Evolutionary conservation across 192 early-diverging fungal genomes (phyloP).

Genomic region (Kappamyces sp.): DNA sequence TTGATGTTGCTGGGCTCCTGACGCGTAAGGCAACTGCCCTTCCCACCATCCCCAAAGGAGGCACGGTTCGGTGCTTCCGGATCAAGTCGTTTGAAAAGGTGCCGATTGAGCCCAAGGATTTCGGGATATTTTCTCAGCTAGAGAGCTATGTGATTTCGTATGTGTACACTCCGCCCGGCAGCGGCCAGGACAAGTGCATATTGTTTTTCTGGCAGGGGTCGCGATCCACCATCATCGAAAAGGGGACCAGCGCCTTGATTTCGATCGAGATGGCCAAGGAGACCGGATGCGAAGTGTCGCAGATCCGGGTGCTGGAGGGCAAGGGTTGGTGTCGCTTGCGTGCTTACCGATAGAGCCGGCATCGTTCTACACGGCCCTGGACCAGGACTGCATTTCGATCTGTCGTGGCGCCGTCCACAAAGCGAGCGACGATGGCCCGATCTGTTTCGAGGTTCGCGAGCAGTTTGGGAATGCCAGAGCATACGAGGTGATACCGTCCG

Average conservation of each 20-base stretch:
- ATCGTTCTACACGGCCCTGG: no score
- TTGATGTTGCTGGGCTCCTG: constrained; percentile 20
- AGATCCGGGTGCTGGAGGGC: constrained; percentile 29
- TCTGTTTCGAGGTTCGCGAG: no score
- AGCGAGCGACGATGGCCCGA: no score
- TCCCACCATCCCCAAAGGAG: not conserved
- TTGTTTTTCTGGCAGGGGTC: constrained; percentile 41
- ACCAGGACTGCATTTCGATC: no score
- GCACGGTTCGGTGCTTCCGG: not conserved
- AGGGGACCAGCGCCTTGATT: constrained; percentile 33
- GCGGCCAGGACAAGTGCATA: constrained; percentile 25
- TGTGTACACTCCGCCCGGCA: constrained; percentile 17
- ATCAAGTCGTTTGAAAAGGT: constrained; percentile 23
- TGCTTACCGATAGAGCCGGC: no score
- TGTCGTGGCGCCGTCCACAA: no score
- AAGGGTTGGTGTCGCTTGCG: constrained; percentile 23
- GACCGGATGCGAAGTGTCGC: constrained; percentile 22
- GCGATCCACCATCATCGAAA: constrained; percentile 23
- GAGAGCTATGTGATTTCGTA: constrained; percentile 34
- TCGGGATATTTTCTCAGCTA: constrained; percentile 14
- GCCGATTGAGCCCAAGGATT: not conserved
- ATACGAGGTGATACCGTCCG: no score
- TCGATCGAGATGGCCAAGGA: constrained; percentile 29
- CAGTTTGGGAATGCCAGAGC: no score
- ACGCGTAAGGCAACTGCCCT: not conserved